Percentiles rank a stretch among this genome's conserved stretches.
These are phyloP conservation scores for Trametes cubensis DNA, from an alignment of 768 basidiomycete genomes.

Conservation along the genomic window DNA sequence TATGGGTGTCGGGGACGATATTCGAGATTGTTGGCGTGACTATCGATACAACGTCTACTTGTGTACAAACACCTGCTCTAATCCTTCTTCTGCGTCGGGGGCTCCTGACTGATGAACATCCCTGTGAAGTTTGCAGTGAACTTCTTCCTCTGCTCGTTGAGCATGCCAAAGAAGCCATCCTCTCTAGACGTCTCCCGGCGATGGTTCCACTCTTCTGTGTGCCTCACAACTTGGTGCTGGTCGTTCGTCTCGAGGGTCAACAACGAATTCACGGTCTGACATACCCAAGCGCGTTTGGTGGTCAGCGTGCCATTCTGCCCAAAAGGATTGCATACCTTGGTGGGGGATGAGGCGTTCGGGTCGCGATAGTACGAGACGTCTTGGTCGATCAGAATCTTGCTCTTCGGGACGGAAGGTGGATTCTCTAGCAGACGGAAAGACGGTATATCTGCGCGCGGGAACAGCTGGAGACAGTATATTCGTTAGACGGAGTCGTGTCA, in stretches of 20 bases:
- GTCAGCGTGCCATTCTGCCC: not conserved
- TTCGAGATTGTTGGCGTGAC: too few relatives aligned
- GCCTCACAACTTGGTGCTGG: conserved; percentile 40
- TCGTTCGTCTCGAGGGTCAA: conserved; percentile 45
- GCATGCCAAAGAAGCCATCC: conserved; percentile 47
- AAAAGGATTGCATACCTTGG: conserved; percentile 36
- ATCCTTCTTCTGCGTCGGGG: conserved; percentile 18
- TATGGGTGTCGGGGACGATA: too few relatives aligned
- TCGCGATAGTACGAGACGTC: conserved; percentile 50
- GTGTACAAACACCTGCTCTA: not conserved
- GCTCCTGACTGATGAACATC: conserved; percentile 36
- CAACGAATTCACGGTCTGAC: conserved; percentile 44
- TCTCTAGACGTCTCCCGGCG: conserved; percentile 38
- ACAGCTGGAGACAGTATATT: conserved; percentile 41
- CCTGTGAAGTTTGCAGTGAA: conserved; percentile 42
- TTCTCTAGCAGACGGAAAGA: conserved; percentile 46
- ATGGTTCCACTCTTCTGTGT: conserved; percentile 52
- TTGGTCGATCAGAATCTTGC: conserved; percentile 48
- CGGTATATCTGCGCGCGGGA: conserved; percentile 45
- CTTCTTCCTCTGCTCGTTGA: conserved; percentile 50
- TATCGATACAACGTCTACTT: too few relatives aligned
- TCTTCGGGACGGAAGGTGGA: conserved; percentile 40
- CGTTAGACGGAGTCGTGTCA: too few relatives aligned
- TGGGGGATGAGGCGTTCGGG: conserved; percentile 40
- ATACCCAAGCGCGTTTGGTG: not conserved